Base-by-base conservation (phyloP, 2,329 filamentous ascomycete species). In the Arachnomyces sp. region DNA sequence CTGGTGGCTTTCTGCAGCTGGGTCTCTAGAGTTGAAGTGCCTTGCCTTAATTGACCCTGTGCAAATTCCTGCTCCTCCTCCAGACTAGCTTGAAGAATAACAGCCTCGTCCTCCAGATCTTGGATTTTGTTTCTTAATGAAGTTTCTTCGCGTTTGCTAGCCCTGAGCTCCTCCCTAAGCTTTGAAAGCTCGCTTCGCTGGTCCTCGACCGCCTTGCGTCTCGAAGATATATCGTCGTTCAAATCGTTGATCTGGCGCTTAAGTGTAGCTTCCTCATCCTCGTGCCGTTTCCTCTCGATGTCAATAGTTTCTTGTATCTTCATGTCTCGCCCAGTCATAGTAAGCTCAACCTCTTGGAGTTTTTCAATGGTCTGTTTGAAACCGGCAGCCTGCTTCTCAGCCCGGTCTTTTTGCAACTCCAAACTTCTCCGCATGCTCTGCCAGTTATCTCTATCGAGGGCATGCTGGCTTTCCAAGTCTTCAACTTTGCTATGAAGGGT, bases 181-280 rank as follows among this genome's bases (percentile, higher is more conserved):
- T 68, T 64, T 2, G 81, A 76, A 3, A 88, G 64, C 51, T 89
- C 82, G 38, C 71, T 73, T 38, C 81, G 76, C 17, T 83, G 67
- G 36, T 76, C 74, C 13, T 82, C 82, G 4, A 86, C 60, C 32
- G 77, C 69, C n/a, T 72, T 66, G 53, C 83, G 77, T 46, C 82
- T 78, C 18, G 75, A 68, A 41, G 82, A 73, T 9, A 92, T 70
- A 43, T 87, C 84, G 35, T 78, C 73, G 52, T 83, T 81, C 7
- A 92, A 69, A 37, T 82, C 81, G 34, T 82, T 76, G 38, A 94
- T 77, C 57, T 92, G 84, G n/a, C 76, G 73, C 45, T 70, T 76
- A 37, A 94, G 67, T 6, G 80, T 65, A 8, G 75, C 75, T 55
- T 90, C 82, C 51, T 90, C 83, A 40, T 74, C 77, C 47, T 73